Evolutionary conservation across 805 yeast species (phyloP).

Genomic region (Schwanniomyces vanrijiae): DNA sequence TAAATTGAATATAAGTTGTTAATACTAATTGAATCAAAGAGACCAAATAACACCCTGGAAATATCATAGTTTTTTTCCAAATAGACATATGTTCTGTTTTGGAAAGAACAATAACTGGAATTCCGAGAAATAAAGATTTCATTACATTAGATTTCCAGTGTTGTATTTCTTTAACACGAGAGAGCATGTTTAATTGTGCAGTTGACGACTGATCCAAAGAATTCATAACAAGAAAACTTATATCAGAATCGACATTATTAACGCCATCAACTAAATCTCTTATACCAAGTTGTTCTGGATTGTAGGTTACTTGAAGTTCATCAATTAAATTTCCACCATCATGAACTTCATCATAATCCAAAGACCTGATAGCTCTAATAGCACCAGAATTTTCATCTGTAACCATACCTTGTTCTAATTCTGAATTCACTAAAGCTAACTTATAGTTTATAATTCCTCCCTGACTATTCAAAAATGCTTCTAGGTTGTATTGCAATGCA

Average conservation of each 20-base stretch:
- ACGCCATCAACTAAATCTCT: slow-evolving; percentile 55
- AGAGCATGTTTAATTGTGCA: slow-evolving; percentile 67
- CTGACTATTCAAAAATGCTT: slow-evolving; percentile 34
- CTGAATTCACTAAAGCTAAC: slow-evolving; percentile 11
- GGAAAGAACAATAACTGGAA: slow-evolving; percentile 57
- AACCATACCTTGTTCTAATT: neutral
- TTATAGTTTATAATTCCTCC: slow-evolving; percentile 28
- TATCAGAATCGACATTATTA: slow-evolving; percentile 49
- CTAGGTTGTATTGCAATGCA: slow-evolving; percentile 37
- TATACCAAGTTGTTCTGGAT: slow-evolving; percentile 55
- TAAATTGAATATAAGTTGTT: slow-evolving; percentile 60
- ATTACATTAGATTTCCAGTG: slow-evolving; percentile 66
- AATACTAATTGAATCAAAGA: slow-evolving; percentile 59
- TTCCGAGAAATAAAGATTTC: slow-evolving; percentile 53
- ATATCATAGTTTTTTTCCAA: slow-evolving; percentile 33
- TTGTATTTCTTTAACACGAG: slow-evolving; percentile 68
- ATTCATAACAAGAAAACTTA: slow-evolving; percentile 49
- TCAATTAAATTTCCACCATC: slow-evolving; percentile 22
- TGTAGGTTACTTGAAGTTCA: slow-evolving; percentile 46
- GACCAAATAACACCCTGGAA: slow-evolving; percentile 66
- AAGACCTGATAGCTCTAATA: slow-evolving; percentile 13
- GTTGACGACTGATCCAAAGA: slow-evolving; percentile 53
- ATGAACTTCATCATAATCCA: slow-evolving; percentile 13
- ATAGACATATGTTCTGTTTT: slow-evolving; percentile 44
- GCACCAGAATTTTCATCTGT: slow-evolving; percentile 14